Evolutionary conservation across 2,329 filamentous ascomycete genomes (phyloP).

Genomic region (Zasmidium citrigriseum): DNA sequence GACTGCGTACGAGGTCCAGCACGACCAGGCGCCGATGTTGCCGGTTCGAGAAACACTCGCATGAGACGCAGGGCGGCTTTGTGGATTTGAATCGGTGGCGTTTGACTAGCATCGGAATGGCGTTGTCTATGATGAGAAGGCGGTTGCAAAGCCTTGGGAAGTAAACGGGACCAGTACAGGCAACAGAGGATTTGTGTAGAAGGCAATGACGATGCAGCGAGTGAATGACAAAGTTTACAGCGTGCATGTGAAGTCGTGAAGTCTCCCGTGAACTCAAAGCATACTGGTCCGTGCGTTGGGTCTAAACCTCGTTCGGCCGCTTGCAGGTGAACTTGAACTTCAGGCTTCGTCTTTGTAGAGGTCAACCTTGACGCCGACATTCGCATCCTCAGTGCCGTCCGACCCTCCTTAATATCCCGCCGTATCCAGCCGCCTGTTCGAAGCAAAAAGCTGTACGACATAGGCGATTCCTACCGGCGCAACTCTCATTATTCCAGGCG

Average conservation of each 20-base stretch:
- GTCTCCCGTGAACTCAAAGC: too few species aligned
- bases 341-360: too few species aligned
- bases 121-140: slow-evolving; percentile 1
- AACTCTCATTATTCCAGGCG: too few species aligned
- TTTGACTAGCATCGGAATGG: neutral
- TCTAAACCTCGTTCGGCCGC: too few species aligned
- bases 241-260: neutral
- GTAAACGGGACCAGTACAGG: neutral
- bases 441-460: too few species aligned
- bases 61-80: slow-evolving; percentile 8
- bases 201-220: neutral
- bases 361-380: too few species aligned
- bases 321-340: too few species aligned
- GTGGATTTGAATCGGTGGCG: neutral
- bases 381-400: too few species aligned
- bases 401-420: too few species aligned
- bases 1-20: slow-evolving; percentile 28
- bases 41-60: slow-evolving; percentile 11
- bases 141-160: slow-evolving; percentile 1
- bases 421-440: too few species aligned
- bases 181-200: neutral
- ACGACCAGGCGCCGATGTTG: slow-evolving; percentile 26
- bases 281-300: too few species aligned
- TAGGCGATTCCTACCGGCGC: too few species aligned
- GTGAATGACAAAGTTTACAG: neutral